Base-by-base conservation (phyloP, 139 green algal genomes). In the Nannochloris sp. region DNA sequence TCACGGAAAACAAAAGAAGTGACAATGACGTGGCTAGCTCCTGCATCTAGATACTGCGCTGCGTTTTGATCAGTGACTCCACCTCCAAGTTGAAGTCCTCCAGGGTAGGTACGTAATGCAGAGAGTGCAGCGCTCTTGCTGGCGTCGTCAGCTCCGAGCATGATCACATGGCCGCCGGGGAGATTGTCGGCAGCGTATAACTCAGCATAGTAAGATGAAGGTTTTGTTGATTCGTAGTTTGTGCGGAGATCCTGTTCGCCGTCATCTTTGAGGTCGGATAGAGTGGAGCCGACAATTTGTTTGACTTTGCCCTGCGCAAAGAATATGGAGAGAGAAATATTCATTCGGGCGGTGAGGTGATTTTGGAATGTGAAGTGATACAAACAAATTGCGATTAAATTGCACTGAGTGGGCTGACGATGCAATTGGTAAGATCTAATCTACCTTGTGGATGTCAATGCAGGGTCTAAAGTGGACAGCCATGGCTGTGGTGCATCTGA, bases 391-490 rank as follows among this genome's bases (percentile, higher is more conserved):
- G n/a, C n/a, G n/a, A n/a, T n/a, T n/a, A n/a, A n/a, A n/a, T n/a
- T n/a, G n/a, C n/a, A n/a, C 45, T 14, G 23, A 36, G 30, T 5
- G 2, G 2, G 24, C 25, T 5, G 9, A 15, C 4, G 38, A n/a
- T n/a, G n/a, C n/a, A n/a, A n/a, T n/a, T n/a, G n/a, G n/a, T n/a
- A n/a, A n/a, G n/a, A n/a, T n/a, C n/a, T n/a, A 45, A 19, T 38
- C 3, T 57, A 95, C 92, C 85, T 98, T 87, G 71, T 99, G 95
- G 48, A 99, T 97, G 79, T 99, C 95, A 27, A 99, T 99, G 78
- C 95, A 99, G 0, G 94, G 94, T 12, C 94, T 74, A 57, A 99
- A 99, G 3, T 66, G 59, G 4, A 68, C 56, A 34, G 70, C 57
- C 2, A 2, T 7, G 7, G 38, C 42, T 57, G 19, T 59, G 10